phyloP scores from a whole-genome alignment of 78 protist species.

The Dictyostelium discoideum region dicty_2.7 NC_007089.4:5529501-5530000 shows the following conservation, averaged over 20 bases:
- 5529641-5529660: slow-evolving; percentile 87
- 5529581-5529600: slow-evolving; percentile 99
- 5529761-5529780: too few species aligned
- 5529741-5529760: neutral
- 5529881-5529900: slow-evolving; percentile 21
- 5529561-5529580: slow-evolving; percentile 98
- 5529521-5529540: slow-evolving; percentile 95
- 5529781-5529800: neutral
- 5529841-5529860: slow-evolving; percentile 60
- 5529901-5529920: slow-evolving; percentile 49
- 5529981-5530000: slow-evolving; percentile 47
- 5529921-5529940: slow-evolving; percentile 60
- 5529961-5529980: slow-evolving; percentile 23
- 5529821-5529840: slow-evolving; percentile 14
- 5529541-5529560: slow-evolving; percentile 90
- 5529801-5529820: slow-evolving; percentile 34
- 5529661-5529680: slow-evolving; percentile 24
- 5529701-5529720: neutral
- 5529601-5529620: slow-evolving; percentile 99
- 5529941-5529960: slow-evolving; percentile 24
- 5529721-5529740: too few species aligned
- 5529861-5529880: slow-evolving; percentile 49
- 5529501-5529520: slow-evolving; percentile 88
- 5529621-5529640: slow-evolving; percentile 99
- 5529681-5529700: slow-evolving; percentile 21